Base-by-base conservation (phyloP, 805 yeast genomes). In the Ogataea parapolymorpha region DNA sequence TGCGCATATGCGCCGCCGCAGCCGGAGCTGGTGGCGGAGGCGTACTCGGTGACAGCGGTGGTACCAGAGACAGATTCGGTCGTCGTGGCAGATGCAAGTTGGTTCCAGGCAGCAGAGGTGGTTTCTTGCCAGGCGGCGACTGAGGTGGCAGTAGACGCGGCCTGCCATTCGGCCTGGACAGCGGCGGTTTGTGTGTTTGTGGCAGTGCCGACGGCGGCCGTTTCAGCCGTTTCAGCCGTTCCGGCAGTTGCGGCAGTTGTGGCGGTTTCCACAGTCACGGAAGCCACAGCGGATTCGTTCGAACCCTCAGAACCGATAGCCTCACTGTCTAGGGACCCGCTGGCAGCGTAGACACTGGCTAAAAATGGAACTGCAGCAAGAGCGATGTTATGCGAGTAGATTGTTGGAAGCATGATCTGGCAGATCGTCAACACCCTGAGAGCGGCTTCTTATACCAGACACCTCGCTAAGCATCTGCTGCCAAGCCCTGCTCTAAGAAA, bases 1-100 rank as follows among this genome's bases (percentile, higher is more conserved):
- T 59, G 64, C 11, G 43, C 61, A 45, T 55, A 59, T 1, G 49
- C 61, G 9, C 56, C 37, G 13, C 54, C 59, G 41, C 63, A 58
- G 16, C 12, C 31, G 20, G 31, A 27, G 5, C 49, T 34, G 12
- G 48, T 46, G 11, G 48, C 17, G 33, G 33, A 12, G 13, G 42
- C 27, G 17, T 37, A 30, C 6, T 30, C 42, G 23, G 40, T 6
- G 13, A 25, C 26, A 11, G 26, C 5, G 26, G n/a, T 13, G 26
- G 20, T 18, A 2, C 2, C 6, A 18, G 20, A 18, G 18, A 17
- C 18, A 3, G 18, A 17, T 3, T 17, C 18, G 20, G 20, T 4
- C 7, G 20, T 6, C 5, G 20, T 18, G 22, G n/a, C 13, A 10
- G 27, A 15, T 10, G 18, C 14, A 4, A 14, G 14, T 11, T 27